phyloP scores from a whole-genome alignment of 2,329 filamentous ascomycete species.

The Magnaporthiopsis poae region DNA sequence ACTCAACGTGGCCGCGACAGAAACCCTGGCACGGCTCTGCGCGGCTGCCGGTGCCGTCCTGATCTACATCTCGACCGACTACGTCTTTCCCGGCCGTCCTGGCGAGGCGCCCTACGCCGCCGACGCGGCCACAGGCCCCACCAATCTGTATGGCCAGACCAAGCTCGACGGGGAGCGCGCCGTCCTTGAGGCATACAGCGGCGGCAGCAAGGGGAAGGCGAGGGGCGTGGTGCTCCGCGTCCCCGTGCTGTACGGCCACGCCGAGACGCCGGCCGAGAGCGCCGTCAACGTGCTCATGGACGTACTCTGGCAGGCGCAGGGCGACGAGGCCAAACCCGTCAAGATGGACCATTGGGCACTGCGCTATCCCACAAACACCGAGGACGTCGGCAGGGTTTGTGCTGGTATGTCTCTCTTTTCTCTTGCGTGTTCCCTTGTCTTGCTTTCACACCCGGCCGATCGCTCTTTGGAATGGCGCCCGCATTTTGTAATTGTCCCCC shows the following conservation, averaged over 20 bases:
- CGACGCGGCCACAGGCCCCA: constrained; percentile 53
- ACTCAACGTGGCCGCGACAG: constrained; percentile 66
- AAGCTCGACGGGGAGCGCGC: constrained; percentile 53
- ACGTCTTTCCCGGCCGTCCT: constrained; percentile 62
- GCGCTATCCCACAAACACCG: constrained; percentile 79
- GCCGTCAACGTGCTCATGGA: constrained; percentile 77
- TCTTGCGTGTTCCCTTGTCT: not conserved
- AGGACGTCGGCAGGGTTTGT: constrained; percentile 73
- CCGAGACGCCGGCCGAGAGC: constrained; percentile 61
- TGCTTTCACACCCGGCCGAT: not conserved
- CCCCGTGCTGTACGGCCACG: constrained; percentile 75
- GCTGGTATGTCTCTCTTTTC: constrained; percentile 38
- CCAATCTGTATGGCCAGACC: constrained; percentile 64
- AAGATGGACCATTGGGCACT: constrained; percentile 81
- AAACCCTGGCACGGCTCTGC: constrained; percentile 56
- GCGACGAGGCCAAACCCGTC: constrained; percentile 43
- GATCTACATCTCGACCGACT: constrained; percentile 75
- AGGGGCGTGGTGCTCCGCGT: constrained; percentile 65
- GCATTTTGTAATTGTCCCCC: not conserved
- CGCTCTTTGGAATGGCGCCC: not conserved
- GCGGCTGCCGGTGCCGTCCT: constrained; percentile 51
- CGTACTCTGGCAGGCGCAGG: constrained; percentile 62
- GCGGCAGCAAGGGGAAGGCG: constrained; percentile 32
- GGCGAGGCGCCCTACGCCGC: constrained; percentile 78
- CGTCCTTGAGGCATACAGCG: constrained; percentile 49